Evolutionary conservation across 2,329 filamentous ascomycete species (phyloP), one percentile per base, ranked within the genome.

Genomic region (Alternaria incomplexa): DNA sequence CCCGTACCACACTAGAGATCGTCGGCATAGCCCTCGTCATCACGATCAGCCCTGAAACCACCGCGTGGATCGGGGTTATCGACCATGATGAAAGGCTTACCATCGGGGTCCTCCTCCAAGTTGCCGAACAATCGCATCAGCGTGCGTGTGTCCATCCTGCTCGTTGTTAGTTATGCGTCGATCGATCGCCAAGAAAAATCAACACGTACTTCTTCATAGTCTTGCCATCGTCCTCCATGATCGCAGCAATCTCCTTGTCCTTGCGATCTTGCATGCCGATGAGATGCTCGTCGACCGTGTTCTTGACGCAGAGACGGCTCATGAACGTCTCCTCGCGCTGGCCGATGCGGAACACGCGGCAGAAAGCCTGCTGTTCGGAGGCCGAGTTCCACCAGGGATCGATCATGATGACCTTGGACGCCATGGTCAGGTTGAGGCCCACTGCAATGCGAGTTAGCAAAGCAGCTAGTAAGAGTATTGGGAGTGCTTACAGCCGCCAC

Each of bases 281-380:
- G 4, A 93, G 81, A 0, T 83, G 79, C 10, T 85, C 80, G 62
- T 93, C 90, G 6, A 92, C 85, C 0, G 84, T 86, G 5, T 85
- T 81, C 1, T 81, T 76, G 0, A 89, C 82, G 1, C 88, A 77
- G 32, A 93, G 82, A 0, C 88, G 83, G 1, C 87, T 83, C 61
- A 91, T 84, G 11, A 87, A 80, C 0, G 89, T 89, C 32, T 87
- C 80, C 45, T 89, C 86, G 0, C 72, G 64, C 65, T 95, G 91
- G 0, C 90, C 90, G 3, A 89, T 88, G 6, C 91, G 84, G 68
- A 86, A 86, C 0, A 92, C 86, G 0, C 91, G 85, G 2, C 83
- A 85, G 71, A 87, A 87, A 0, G 87, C 89, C 69, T 93, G 91
- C n/a, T 88, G 80, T 67, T 93, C 89, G 0, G 83, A 76, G 0